A percentile compares a stretch with the other conserved stretches of the same genome.
Conservation (phyloP, 495 filamentous ascomycete genomes). For the Usnea hakonensis region DNA sequence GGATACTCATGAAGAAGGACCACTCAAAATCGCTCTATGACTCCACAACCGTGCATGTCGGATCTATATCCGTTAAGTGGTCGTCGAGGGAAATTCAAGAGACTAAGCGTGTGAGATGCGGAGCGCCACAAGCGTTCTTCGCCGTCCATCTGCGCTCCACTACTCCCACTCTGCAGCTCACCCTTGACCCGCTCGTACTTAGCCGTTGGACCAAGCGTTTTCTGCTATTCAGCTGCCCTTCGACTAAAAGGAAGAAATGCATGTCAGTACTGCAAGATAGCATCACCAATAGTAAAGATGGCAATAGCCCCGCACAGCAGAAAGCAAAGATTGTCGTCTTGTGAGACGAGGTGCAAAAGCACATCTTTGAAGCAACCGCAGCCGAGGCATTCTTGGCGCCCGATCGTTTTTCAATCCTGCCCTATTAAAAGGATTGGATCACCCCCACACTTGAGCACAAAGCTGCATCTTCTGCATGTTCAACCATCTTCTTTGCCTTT, state of each 20-base stretch:
- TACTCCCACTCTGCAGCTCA: not conserved
- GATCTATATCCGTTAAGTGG: not conserved
- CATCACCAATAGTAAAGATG: not conserved
- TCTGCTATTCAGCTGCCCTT: too few relatives aligned
- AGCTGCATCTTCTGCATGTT: not conserved
- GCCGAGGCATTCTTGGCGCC: constrained; percentile 5
- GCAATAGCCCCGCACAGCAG: not conserved
- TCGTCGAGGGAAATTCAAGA: not conserved
- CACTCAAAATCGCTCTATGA: not conserved
- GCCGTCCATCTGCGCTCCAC: too few relatives aligned
- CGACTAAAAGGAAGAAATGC: too few relatives aligned
- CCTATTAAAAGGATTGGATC: constrained; percentile 13
- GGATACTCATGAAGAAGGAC: not conserved
- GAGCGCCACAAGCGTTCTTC: not conserved
- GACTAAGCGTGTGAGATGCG: not conserved
- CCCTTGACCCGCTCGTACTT: too few relatives aligned
- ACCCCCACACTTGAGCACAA: not conserved
- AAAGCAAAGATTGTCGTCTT: too few relatives aligned
- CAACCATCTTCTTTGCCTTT: not conserved
- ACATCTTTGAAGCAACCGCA: too few relatives aligned
- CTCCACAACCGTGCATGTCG: not conserved
- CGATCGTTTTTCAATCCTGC: not conserved
- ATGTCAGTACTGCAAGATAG: too few relatives aligned
- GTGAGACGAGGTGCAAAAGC: too few relatives aligned
- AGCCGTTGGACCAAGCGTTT: too few relatives aligned